phyloP scores from a whole-genome alignment of 2,329 filamentous ascomycete genomes.

The Lithohypha guttulata region DNA sequence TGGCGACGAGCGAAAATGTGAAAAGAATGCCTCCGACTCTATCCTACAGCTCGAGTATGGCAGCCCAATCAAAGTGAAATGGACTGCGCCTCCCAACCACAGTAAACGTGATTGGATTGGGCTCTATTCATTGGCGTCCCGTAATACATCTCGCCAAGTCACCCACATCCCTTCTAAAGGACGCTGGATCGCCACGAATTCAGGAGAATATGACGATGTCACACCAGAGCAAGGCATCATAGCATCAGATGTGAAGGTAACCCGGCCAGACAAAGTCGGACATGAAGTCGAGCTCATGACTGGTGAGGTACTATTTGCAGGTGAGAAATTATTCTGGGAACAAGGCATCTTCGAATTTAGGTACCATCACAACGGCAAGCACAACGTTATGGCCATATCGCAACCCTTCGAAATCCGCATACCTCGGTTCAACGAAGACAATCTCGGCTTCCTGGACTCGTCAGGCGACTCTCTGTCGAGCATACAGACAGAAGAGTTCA shows the following conservation, averaged over 20 bases:
- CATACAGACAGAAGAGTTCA: slow-evolving; percentile 45
- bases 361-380: slow-evolving; percentile 86
- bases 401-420: slow-evolving; percentile 87
- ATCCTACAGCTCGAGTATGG: slow-evolving; percentile 80
- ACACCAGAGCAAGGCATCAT: slow-evolving; percentile 68
- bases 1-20: slow-evolving; percentile 47
- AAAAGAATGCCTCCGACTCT: slow-evolving; percentile 47
- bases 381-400: slow-evolving; percentile 89
- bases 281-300: slow-evolving; percentile 48
- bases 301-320: slow-evolving; percentile 77
- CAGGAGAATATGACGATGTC: slow-evolving; percentile 63
- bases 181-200: slow-evolving; percentile 75
- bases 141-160: slow-evolving; percentile 75
- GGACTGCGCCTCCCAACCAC: slow-evolving; percentile 81
- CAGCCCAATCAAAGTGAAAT: slow-evolving; percentile 76
- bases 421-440: slow-evolving; percentile 65
- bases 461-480: slow-evolving; percentile 11
- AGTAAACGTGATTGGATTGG: slow-evolving; percentile 91
- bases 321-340: slow-evolving; percentile 96
- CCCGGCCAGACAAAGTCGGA: slow-evolving; percentile 28
- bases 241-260: slow-evolving; percentile 51
- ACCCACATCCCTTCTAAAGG: slow-evolving; percentile 79
- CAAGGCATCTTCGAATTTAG: slow-evolving; percentile 94
- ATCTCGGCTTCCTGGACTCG: slow-evolving; percentile 39
- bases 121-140: slow-evolving; percentile 77